Evolutionary conservation across 2,329 filamentous ascomycete genomes (phyloP).

Genomic region (Neoascochyta sp.): DNA sequence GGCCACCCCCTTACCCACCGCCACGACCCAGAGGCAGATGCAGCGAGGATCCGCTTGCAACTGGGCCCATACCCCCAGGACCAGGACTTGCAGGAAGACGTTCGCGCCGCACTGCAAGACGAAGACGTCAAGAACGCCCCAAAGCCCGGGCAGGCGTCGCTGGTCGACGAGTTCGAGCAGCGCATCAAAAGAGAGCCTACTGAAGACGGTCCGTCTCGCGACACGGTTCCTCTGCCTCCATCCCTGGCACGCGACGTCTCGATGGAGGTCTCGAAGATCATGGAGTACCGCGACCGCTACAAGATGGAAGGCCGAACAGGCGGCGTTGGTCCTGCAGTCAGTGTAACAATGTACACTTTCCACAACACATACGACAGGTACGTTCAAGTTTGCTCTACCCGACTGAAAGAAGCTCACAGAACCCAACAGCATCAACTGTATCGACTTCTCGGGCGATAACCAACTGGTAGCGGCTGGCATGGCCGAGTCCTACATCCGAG

Average conservation of each 20-base stretch:
- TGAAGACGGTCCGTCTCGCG: constrained; percentile 72
- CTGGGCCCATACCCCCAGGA: constrained; percentile 85
- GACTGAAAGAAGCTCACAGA: constrained; percentile 14
- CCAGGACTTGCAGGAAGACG: constrained; percentile 73
- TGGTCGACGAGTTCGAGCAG: constrained; percentile 84
- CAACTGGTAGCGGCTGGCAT: constrained; percentile 84
- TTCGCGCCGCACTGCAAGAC: constrained; percentile 81
- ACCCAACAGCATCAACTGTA: constrained; percentile 68
- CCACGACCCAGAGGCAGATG: constrained; percentile 56
- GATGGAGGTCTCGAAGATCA: constrained; percentile 90
- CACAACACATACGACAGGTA: constrained; percentile 93
- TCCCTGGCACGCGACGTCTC: constrained; percentile 86
- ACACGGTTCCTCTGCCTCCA: constrained; percentile 80
- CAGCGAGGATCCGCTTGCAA: constrained; percentile 55
- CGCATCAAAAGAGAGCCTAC: constrained; percentile 87
- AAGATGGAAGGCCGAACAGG: constrained; percentile 80
- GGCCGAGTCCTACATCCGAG: constrained; percentile 88
- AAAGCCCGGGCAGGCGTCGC: constrained; percentile 62
- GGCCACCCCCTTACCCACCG: constrained; percentile 59
- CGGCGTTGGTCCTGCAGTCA: constrained; percentile 76
- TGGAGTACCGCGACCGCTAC: constrained; percentile 89
- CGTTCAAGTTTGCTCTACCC: constrained; percentile 27
- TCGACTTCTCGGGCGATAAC: constrained; percentile 93
- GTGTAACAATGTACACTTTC: constrained; percentile 96
- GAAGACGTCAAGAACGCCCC: constrained; percentile 77